Evolutionary conservation across 2,329 filamentous ascomycete species (phyloP).

Genomic region (Cladosporium cucumerinum): DNA sequence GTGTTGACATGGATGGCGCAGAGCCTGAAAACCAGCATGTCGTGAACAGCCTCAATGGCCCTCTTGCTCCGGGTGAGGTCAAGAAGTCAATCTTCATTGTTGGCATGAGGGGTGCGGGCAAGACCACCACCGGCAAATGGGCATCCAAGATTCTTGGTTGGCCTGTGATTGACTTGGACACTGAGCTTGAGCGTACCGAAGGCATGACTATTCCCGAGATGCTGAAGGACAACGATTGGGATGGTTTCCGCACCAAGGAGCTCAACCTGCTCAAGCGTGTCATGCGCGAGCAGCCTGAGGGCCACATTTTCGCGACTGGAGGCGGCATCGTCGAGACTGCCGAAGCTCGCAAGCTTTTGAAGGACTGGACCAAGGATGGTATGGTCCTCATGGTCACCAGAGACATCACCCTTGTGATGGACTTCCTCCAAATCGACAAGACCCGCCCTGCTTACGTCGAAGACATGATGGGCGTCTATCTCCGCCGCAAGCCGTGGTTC

Average conservation of each 20-base stretch:
- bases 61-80: conserved; percentile 31
- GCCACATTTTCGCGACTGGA: conserved; percentile 86
- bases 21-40: conserved; percentile 46
- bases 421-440: conserved; percentile 84
- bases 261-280: conserved; percentile 68
- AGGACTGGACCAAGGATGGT: conserved; percentile 73
- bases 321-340: conserved; percentile 88
- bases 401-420: conserved; percentile 81
- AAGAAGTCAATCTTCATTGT: conserved; percentile 83
- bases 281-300: conserved; percentile 69
- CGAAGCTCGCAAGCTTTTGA: conserved; percentile 72
- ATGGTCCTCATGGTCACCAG: conserved; percentile 84
- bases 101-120: conserved; percentile 95
- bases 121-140: conserved; percentile 90
- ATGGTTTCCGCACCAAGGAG: conserved; percentile 79
- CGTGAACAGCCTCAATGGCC: conserved; percentile 32
- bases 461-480: conserved; percentile 87
- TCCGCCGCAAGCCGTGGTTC: conserved; percentile 85
- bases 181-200: conserved; percentile 72
- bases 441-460: conserved; percentile 88
- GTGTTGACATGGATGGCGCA: conserved; percentile 70
- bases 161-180: conserved; percentile 81
- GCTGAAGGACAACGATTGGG: conserved; percentile 77
- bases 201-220: conserved; percentile 82
- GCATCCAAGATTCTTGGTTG: conserved; percentile 71